Base-by-base conservation (phyloP, 805 yeast species). In the Teunomyces tritomae region DNA sequence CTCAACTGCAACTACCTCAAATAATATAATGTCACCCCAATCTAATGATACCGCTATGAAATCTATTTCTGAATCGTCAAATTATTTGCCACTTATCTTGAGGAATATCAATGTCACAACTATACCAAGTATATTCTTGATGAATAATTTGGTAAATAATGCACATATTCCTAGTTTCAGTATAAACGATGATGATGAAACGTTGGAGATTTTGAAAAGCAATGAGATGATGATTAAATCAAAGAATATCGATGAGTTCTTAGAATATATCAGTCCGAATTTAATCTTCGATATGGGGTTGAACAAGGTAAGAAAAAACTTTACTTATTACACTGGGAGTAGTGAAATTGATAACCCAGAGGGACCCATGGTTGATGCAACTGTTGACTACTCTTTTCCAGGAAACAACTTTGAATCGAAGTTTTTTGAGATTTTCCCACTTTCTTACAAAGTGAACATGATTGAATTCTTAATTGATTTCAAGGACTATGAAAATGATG, bases 1-100 rank as follows among this genome's bases (percentile, higher is more conserved):
- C 20, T 14, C 20, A 11, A 27, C 35, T 11, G 17, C 37, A 29
- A 9, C 40, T 9, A 26, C 27, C n/a, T 26, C 40, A 24, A 20
- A n/a, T 37, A 5, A 8, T 8, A 32, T 32, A 6, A 16, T 32
- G 14, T 32, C 34, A 16, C 34, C 34, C 13, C 43, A 32, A 32
- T 5, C 26, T 46, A 9, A 45, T 44, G 45, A 39, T 11, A 30
- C 16, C 6, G 14, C 43, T 30, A 26, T n/a, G 28, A 40, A 32
- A 13, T 41, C 48, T 24, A 49, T 56, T 1, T 53, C 67, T 2
- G 76, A 72, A 45, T 65, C 76, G 0, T 67, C 87, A 5, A 85
- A 84, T 53, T 83, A 84, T 64, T 62, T 86, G 29, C 91, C 90
- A 1, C 80, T 87, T 63, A 71, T 87, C 8, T 63, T 87, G 26